phyloP scores from a whole-genome alignment of 345 rosid species.

The Dipteronia sinensis region DNA sequence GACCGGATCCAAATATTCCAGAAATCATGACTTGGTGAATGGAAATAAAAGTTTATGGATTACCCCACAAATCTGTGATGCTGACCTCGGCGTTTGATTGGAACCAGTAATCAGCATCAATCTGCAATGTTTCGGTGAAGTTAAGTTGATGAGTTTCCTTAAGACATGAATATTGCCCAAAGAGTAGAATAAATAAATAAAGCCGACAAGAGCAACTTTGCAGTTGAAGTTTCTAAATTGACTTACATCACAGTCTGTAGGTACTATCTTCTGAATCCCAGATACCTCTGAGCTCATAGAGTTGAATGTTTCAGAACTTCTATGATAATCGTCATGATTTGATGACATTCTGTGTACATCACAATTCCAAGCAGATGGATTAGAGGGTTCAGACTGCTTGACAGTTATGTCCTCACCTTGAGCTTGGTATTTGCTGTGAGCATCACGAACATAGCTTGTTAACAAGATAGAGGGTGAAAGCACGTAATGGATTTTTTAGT shows the following conservation, averaged over 20 bases:
- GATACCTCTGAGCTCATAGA: constrained; percentile 26
- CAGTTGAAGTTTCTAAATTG: constrained; percentile 7
- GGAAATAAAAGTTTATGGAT: constrained; percentile 5
- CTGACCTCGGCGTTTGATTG: constrained; percentile 51
- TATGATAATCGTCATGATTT: constrained; percentile 15
- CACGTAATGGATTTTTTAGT: not conserved
- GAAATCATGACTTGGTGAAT: constrained; percentile 4
- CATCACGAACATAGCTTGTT: constrained; percentile 22
- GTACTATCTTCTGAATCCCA: constrained; percentile 59
- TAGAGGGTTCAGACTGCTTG: constrained; percentile 20
- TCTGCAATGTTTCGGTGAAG: constrained; percentile 33
- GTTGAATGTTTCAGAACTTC: constrained; percentile 10
- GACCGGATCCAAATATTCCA: constrained; percentile 3
- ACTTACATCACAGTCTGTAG: constrained; percentile 60
- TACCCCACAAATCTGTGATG: constrained; percentile 61
- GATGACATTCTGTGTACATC: constrained; percentile 23
- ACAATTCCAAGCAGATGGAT: constrained; percentile 18
- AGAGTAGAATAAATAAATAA: not conserved
- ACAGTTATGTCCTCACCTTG: constrained; percentile 34
- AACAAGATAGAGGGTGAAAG: not conserved
- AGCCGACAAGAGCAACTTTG: not conserved
- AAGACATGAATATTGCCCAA: not conserved
- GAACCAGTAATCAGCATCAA: constrained; percentile 75
- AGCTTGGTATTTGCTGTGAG: constrained; percentile 51
- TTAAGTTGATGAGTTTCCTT: constrained; percentile 3